Percentiles rank a stretch among this genome's conserved stretches.
Conservation (phyloP, 139 green algal genomes). For the Chlorella sp. region DNA sequence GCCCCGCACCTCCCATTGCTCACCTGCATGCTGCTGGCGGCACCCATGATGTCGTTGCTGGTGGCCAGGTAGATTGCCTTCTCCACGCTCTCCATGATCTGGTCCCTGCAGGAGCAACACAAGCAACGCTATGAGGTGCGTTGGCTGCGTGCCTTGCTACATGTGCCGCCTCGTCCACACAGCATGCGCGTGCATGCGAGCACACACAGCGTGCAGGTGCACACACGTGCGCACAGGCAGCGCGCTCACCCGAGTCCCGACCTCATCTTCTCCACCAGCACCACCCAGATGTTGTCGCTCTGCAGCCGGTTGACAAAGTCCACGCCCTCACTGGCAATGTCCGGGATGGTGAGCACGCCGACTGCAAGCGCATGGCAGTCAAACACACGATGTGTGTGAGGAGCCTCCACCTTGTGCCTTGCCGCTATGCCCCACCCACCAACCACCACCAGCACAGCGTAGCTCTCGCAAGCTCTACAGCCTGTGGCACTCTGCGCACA, state of each 20-base stretch:
- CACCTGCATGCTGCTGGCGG: slow-evolving; percentile 20
- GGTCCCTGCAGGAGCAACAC: slow-evolving; percentile 47
- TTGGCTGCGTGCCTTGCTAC: no score
- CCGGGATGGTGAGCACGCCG: slow-evolving; percentile 80
- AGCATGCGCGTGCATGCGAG: no score
- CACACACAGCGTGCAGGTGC: no score
- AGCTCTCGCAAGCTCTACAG: no score
- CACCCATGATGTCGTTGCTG: slow-evolving; percentile 64
- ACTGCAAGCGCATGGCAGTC: slow-evolving; percentile 16
- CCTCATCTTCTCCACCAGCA: slow-evolving; percentile 80
- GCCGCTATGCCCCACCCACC: no score
- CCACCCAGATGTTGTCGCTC: slow-evolving; percentile 86
- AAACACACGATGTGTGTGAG: no score
- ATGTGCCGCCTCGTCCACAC: no score
- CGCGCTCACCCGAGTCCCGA: slow-evolving; percentile 61
- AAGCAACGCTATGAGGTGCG: no score
- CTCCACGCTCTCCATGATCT: slow-evolving; percentile 86
- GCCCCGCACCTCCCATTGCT: background rate
- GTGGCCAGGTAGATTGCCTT: slow-evolving; percentile 74
- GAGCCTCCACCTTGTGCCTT: no score
- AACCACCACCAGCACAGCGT: no score
- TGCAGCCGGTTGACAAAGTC: slow-evolving; percentile 84
- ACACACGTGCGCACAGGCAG: background rate
- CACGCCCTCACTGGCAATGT: slow-evolving; percentile 76
- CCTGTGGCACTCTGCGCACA: no score